Evolutionary conservation across 768 basidiomycete genomes (phyloP).

Genomic region (Pleurotus pulmonarius): DNA sequence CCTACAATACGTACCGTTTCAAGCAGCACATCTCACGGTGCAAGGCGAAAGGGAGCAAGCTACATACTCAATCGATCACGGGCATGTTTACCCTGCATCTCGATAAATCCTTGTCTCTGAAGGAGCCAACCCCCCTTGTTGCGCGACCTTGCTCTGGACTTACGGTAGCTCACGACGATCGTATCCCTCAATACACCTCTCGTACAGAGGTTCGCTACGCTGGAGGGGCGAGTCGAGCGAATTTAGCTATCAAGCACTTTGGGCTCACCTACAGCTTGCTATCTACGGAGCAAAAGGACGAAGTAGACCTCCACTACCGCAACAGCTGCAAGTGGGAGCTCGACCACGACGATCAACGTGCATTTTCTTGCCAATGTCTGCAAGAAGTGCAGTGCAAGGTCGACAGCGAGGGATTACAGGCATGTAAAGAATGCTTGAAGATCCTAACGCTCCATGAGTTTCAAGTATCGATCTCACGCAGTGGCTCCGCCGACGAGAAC

Average conservation of each 20-base stretch:
- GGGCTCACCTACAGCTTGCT: background rate
- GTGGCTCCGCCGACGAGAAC: too few relatives aligned
- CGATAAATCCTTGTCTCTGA: background rate
- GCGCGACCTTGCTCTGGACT: background rate
- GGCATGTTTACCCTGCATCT: background rate
- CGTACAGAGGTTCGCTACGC: background rate
- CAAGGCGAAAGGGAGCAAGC: background rate
- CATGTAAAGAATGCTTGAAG: background rate
- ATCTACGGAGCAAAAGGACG: background rate
- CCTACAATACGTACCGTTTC: background rate
- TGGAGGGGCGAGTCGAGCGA: background rate
- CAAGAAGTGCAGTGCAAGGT: background rate
- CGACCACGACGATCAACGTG: background rate
- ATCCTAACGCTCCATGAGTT: background rate
- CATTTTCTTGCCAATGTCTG: background rate
- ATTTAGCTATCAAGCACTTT: background rate
- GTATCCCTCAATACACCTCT: background rate
- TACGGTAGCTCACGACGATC: background rate
- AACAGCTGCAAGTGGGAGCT: background rate
- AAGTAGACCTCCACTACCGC: background rate
- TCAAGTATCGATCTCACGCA: background rate
- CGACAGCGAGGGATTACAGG: background rate
- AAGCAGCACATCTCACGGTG: background rate
- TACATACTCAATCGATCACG: background rate
- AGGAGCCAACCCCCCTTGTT: background rate